Evolutionary conservation across 331 rosid species (phyloP), one percentile per base, ranked within the genome.

Genomic region (Arachis monticola): DNA sequence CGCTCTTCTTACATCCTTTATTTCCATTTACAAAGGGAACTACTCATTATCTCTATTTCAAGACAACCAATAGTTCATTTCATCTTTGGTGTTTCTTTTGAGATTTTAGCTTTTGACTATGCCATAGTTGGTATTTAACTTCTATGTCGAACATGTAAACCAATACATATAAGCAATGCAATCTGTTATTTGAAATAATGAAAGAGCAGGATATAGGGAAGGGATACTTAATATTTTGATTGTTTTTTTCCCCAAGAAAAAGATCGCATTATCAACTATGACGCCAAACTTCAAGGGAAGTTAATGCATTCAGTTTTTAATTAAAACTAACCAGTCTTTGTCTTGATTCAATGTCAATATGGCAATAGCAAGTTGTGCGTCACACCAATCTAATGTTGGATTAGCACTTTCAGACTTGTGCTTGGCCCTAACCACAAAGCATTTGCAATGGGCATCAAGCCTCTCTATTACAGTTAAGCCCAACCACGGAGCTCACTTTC

Each of bases 381-480:
- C 48, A 75, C 69, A 59, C 48, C 38, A 32, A 47, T 70, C 60
- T 70, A 61, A 75, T 65, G 64, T 60, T 46, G n/a, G 64, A 60
- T 60, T 13, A 48, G n/a, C 53, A 48, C 11, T 48, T 48, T 51
- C 41, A 65, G 53, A 69, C 3, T 1, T 62, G 14, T 0, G 59
- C 73, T 69, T 50, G 66, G 68, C 64, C 76, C 38, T 32, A 9
- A 57, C 14, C 68, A 77, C 63, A 56, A 17, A 31, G 72, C 17
- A 8, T 46, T 69, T 38, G 73, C 62, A 53, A 47, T 53, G 58
- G 64, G 58, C 47, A 64, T 46, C 61, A 45, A 64, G 64, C 56
- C 72, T 30, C 10, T 67, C 14, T 44, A 69, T 70, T 60, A 62
- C 48, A 51, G 32, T 40, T 52, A 52, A 61, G 52, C 40, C 62